A percentile compares a stretch with the other conserved stretches of the same genome.
phyloP scores from a whole-genome alignment of 371 early-diverging fungal species.

The Mucor piriformis region DNA sequence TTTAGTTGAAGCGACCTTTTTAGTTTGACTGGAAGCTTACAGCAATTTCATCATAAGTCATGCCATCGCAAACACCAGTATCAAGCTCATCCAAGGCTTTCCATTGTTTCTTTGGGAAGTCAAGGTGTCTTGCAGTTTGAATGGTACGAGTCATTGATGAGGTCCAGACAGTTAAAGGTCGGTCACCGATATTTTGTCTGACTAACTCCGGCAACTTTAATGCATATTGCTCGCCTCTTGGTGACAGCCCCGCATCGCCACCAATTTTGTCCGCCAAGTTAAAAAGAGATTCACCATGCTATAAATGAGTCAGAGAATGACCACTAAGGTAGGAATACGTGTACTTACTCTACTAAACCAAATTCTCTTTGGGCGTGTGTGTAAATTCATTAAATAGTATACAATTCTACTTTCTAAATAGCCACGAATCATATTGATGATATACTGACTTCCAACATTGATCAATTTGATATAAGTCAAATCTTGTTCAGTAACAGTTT shows the following conservation, averaged over 20 bases:
- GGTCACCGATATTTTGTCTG: conserved; percentile 67
- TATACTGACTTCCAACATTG: conserved; percentile 88
- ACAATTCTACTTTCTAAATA: conserved; percentile 94
- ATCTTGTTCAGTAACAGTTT: conserved; percentile 80
- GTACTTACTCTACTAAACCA: conserved; percentile 74
- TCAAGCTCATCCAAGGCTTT: conserved; percentile 97
- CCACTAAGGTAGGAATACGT: neutral
- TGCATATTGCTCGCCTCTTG: conserved; percentile 87
- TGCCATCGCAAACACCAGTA: conserved; percentile 96
- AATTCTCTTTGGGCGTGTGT: conserved; percentile 90
- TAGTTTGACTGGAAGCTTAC: conserved; percentile 25
- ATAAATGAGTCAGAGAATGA: neutral
- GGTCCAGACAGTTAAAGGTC: conserved; percentile 91
- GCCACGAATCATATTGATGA: conserved; percentile 87
- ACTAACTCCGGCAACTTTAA: conserved; percentile 82
- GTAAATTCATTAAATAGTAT: conserved; percentile 97
- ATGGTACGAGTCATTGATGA: conserved; percentile 91
- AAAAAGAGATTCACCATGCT: conserved; percentile 91
- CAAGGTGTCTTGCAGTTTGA: conserved; percentile 82
- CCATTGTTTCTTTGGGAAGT: conserved; percentile 92
- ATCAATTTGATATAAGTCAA: conserved; percentile 90
- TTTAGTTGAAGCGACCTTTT: neutral
- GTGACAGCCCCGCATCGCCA: conserved; percentile 91
- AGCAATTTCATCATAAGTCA: conserved; percentile 97
- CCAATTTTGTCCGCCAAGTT: conserved; percentile 92